Percentiles rank a stretch among this genome's conserved stretches.
These are phyloP conservation scores for Yarrowia keelungensis DNA, from an alignment of 805 yeast species.

Conservation along the genomic window DNA sequence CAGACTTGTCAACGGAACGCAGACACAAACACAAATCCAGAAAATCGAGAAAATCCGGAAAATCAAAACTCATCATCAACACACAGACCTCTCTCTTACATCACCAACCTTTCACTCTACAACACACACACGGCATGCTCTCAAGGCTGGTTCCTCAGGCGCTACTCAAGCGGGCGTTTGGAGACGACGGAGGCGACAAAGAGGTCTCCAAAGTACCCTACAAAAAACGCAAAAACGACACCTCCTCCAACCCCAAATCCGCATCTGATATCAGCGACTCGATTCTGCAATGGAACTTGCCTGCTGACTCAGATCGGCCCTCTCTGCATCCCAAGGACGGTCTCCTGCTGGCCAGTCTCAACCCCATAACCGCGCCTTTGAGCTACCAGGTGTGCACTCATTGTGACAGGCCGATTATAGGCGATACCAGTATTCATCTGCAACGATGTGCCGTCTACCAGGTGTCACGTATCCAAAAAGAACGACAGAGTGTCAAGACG, in stretches of 20 bases:
- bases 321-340: conserved; percentile 39
- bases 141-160: conserved; percentile 20
- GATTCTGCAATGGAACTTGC: conserved; percentile 11
- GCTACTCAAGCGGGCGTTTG: conserved; percentile 19
- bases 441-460: conserved; percentile 33
- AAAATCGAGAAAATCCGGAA: not conserved
- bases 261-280: conserved; percentile 21
- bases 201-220: not conserved
- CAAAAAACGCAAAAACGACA: conserved; percentile 5
- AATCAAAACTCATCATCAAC: too few relatives aligned
- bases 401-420: conserved; percentile 48
- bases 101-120: not conserved
- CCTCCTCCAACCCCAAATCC: not conserved
- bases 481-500: not conserved
- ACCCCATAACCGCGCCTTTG: conserved; percentile 45
- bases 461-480: not conserved
- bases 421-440: conserved; percentile 10
- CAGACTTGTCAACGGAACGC: too few relatives aligned
- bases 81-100: not conserved
- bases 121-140: not conserved
- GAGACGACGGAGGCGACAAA: conserved; percentile 7
- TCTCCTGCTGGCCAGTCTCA: conserved; percentile 25
- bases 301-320: conserved; percentile 32
- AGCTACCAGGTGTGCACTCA: conserved; percentile 46
- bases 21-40: not conserved